phyloP scores from a whole-genome alignment of 75 land plant genomes.

The Gnetum montanum region DNA sequence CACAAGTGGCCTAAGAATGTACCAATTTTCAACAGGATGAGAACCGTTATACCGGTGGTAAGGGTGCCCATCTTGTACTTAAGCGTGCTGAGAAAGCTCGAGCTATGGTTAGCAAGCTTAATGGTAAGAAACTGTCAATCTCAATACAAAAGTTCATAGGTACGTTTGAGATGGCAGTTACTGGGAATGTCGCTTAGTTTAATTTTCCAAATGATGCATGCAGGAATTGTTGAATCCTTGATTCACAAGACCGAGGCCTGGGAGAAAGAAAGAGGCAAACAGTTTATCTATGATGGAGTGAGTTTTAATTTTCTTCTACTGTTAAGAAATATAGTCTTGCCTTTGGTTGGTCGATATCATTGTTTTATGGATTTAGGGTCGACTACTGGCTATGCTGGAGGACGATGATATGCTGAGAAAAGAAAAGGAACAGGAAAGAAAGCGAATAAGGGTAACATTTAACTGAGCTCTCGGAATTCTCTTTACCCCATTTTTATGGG shows the following conservation, averaged over 20 bases:
- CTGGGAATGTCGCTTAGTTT: not conserved
- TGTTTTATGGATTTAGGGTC: constrained; percentile 26
- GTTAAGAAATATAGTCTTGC: not conserved
- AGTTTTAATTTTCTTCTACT: constrained; percentile 2
- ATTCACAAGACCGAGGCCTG: constrained; percentile 45
- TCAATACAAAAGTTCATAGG: no score
- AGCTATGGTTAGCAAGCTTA: constrained; percentile 55
- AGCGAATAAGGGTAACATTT: constrained; percentile 43
- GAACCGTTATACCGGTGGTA: constrained; percentile 72
- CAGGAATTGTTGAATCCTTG: constrained; percentile 63
- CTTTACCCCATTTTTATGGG: no score
- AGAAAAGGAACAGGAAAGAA: constrained; percentile 71
- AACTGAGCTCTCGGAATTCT: no score
- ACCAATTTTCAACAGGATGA: constrained; percentile 80
- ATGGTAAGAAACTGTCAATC: constrained; percentile 31
- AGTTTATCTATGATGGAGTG: constrained; percentile 79
- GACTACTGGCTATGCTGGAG: constrained; percentile 65
- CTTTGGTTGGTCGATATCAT: not conserved
- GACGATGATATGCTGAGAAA: constrained; percentile 53
- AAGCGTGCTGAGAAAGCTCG: constrained; percentile 94
- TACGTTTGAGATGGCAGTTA: not conserved
- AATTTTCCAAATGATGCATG: not conserved
- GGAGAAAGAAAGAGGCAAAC: constrained; percentile 66
- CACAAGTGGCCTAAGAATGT: no score
- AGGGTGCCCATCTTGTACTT: constrained; percentile 79